A percentile compares a stretch with the other conserved stretches of the same genome.
Evolutionary conservation across 768 basidiomycete genomes (phyloP).

Genomic region (Russula sp.): DNA sequence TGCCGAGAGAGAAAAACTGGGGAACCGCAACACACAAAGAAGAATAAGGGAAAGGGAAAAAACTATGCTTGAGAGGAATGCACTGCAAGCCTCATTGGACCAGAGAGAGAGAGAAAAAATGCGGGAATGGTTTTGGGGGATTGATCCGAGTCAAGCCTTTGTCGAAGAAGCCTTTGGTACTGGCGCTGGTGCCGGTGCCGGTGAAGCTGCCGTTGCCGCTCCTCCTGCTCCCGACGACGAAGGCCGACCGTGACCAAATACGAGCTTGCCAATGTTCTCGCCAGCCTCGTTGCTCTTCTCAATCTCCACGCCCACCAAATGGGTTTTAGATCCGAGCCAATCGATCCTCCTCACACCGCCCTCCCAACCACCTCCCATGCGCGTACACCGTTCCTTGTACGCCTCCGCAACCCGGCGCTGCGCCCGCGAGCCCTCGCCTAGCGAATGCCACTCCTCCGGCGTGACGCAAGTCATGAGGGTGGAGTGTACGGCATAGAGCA

Average conservation of each 20-base stretch:
- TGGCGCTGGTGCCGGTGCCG: too few species aligned
- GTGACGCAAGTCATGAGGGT: slow-evolving; percentile 57
- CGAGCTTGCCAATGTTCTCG: slow-evolving; percentile 45
- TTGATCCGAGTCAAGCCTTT: background rate
- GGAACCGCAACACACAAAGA: background rate
- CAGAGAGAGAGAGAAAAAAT: background rate
- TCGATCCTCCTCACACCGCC: slow-evolving; percentile 65
- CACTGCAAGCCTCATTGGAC: slow-evolving; percentile 12
- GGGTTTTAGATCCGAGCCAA: slow-evolving; percentile 61
- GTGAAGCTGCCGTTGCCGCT: too few species aligned
- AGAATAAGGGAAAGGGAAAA: background rate
- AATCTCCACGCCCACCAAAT: slow-evolving; percentile 59
- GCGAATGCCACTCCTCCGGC: slow-evolving; percentile 59
- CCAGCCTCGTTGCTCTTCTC: slow-evolving; percentile 44
- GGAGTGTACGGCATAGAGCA: slow-evolving; percentile 57
- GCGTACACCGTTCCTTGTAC: slow-evolving; percentile 60
- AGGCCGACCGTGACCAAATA: slow-evolving; percentile 47
- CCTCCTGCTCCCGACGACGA: slow-evolving; percentile 30
- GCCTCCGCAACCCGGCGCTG: slow-evolving; percentile 60
- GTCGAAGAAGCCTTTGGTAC: background rate
- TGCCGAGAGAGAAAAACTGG: background rate
- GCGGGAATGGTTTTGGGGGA: background rate
- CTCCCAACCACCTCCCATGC: slow-evolving; percentile 64
- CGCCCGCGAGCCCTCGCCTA: slow-evolving; percentile 53
- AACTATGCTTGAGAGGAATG: slow-evolving; percentile 9